phyloP scores from a whole-genome alignment of 1,284 basidiomycete genomes.

The Trametes sp. region DNA sequence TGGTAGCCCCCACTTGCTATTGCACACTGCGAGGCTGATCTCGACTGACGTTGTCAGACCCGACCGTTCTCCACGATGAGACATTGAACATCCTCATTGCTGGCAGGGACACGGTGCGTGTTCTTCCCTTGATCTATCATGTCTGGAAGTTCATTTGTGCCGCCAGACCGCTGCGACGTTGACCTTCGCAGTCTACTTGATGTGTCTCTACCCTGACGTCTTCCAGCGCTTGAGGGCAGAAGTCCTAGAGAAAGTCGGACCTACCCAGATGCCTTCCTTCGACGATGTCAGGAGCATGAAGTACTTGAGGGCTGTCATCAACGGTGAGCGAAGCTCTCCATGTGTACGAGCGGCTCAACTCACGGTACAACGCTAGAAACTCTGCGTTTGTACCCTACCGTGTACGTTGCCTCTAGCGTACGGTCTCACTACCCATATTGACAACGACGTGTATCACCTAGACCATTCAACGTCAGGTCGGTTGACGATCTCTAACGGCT shows the following conservation, averaged over 20 bases:
- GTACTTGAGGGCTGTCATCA: constrained; percentile 46
- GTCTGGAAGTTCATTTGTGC: neutral
- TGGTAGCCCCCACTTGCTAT: neutral
- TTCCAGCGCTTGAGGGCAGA: constrained; percentile 49
- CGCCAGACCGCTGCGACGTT: constrained; percentile 45
- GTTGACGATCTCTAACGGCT: neutral
- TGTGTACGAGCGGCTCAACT: neutral
- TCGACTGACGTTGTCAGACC: constrained; percentile 12
- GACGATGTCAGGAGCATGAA: constrained; percentile 50
- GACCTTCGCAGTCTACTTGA: constrained; percentile 51
- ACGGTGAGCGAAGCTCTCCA: constrained; percentile 24
- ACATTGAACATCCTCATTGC: constrained; percentile 51
- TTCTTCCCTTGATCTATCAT: neutral
- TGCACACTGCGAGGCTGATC: neutral
- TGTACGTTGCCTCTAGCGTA: constrained; percentile 39
- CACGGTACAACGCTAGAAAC: constrained; percentile 34
- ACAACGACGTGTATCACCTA: constrained; percentile 1
- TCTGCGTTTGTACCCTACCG: constrained; percentile 42
- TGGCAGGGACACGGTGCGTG: constrained; percentile 49
- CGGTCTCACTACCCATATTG: neutral
- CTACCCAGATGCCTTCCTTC: constrained; percentile 44
- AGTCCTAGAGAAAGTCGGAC: constrained; percentile 47
- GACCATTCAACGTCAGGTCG: constrained; percentile 39
- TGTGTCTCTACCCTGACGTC: constrained; percentile 49
- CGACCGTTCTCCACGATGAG: constrained; percentile 47